Conservation (phyloP, 768 basidiomycete genomes). For the Lactarius evosmus region DNA sequence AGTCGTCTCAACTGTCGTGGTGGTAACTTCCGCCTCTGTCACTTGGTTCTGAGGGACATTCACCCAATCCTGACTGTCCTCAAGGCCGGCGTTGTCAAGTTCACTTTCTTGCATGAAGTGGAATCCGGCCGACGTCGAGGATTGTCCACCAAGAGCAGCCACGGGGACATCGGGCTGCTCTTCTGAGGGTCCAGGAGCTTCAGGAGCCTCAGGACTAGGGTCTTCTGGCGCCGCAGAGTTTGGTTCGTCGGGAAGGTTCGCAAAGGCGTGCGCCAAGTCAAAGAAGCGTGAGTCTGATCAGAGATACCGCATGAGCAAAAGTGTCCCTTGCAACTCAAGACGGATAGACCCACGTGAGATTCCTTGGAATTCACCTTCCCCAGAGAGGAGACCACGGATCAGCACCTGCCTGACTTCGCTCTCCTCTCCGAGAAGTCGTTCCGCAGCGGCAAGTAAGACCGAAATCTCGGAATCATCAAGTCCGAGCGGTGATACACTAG, state of each 20-base stretch:
- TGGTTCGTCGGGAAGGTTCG: conserved; percentile 42
- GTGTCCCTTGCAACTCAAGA: conserved; percentile 7
- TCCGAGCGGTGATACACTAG: conserved; percentile 42
- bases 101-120: conserved; percentile 83
- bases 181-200: conserved; percentile 14
- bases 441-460: conserved; percentile 51
- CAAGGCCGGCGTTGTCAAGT: conserved; percentile 46
- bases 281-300: conserved; percentile 55
- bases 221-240: conserved; percentile 6
- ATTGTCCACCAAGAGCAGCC: conserved; percentile 40
- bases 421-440: conserved; percentile 57
- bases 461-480: conserved; percentile 51
- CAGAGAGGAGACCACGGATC: conserved; percentile 54
- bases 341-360: conserved; percentile 53
- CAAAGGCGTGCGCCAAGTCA: conserved; percentile 52
- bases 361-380: conserved; percentile 57
- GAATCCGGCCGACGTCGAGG: conserved; percentile 48
- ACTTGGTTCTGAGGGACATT: conserved; percentile 18
- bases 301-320: conserved; percentile 11
- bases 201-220: conserved; percentile 6
- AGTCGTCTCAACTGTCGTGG: conserved; percentile 9
- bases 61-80: conserved; percentile 27
- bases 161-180: conserved; percentile 11
- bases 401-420: conserved; percentile 47
- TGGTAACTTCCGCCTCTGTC: conserved; percentile 5